phyloP scores from a whole-genome alignment of 352 stramenopile genomes.

The Pythium plurisporium region DNA sequence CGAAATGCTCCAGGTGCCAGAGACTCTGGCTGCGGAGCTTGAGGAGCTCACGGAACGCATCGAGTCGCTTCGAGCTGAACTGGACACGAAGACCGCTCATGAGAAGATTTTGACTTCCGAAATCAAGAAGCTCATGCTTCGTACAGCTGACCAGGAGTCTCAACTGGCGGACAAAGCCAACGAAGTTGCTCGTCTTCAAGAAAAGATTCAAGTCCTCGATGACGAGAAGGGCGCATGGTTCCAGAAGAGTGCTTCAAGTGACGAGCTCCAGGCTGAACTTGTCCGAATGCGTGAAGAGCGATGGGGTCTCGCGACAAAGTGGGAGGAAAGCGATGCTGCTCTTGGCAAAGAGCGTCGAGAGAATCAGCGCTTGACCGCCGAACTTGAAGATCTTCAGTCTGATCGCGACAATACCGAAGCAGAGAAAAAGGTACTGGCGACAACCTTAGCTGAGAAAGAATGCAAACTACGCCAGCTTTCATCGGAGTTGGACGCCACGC shows the following conservation, averaged over 20 bases:
- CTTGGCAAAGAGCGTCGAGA: conserved; percentile 23
- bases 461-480: conserved; percentile 26
- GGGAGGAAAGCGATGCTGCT: conserved; percentile 17
- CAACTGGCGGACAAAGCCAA: conserved; percentile 3
- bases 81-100: conserved; percentile 23
- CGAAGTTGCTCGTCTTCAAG: conserved; percentile 14
- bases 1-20: conserved; percentile 35
- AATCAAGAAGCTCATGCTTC: conserved; percentile 13
- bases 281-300: conserved; percentile 23
- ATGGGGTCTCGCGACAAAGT: conserved; percentile 18
- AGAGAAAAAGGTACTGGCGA: conserved; percentile 20
- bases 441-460: conserved; percentile 26
- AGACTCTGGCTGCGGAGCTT: conserved; percentile 26
- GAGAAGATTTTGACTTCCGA: conserved; percentile 20
- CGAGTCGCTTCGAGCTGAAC: conserved; percentile 25
- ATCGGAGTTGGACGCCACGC: conserved; percentile 15
- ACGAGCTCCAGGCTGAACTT: conserved; percentile 25
- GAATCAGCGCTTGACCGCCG: conserved; percentile 9
- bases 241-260: conserved; percentile 22
- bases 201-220: conserved; percentile 12
- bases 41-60: conserved; percentile 30
- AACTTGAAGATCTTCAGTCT: conserved; percentile 6
- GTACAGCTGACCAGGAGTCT: neutral
- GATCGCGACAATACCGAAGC: conserved; percentile 16
- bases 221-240: conserved; percentile 23